phyloP scores from a whole-genome alignment of 345 rosid genomes.

The Eucalyptus decipiens region DNA sequence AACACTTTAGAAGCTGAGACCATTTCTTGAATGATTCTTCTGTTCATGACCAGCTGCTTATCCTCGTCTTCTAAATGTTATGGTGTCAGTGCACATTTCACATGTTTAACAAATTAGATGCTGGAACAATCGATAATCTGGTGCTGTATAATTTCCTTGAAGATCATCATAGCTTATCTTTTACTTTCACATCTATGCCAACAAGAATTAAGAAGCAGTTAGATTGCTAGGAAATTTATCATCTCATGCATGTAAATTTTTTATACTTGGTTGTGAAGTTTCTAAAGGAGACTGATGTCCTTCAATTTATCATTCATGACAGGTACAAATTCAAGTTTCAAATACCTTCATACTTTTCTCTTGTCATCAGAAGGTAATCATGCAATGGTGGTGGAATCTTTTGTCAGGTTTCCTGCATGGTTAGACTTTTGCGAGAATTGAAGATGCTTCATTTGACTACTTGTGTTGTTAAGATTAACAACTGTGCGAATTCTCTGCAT shows the following conservation, averaged over 20 bases:
- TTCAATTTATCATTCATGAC: conserved; percentile 16
- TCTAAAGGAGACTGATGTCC: background rate
- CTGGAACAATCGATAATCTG: background rate
- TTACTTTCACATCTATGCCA: background rate
- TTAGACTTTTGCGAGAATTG: background rate
- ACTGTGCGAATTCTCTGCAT: background rate
- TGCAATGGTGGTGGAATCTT: background rate
- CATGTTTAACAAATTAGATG: background rate
- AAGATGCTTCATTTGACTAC: background rate
- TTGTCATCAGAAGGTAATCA: conserved; percentile 78
- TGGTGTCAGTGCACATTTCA: background rate
- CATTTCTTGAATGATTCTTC: background rate
- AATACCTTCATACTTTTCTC: conserved; percentile 91
- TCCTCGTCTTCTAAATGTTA: background rate
- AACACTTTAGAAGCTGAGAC: background rate
- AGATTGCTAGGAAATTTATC: background rate
- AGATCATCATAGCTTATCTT: background rate
- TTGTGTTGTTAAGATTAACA: background rate
- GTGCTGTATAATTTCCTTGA: background rate
- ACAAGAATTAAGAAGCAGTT: background rate
- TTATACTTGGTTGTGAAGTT: background rate
- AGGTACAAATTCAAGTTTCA: conserved; percentile 95
- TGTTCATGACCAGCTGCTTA: background rate
- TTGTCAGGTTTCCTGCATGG: background rate
- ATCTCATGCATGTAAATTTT: background rate